phyloP scores from a whole-genome alignment of 768 basidiomycete genomes.

The Hypholoma fasciculare region DNA sequence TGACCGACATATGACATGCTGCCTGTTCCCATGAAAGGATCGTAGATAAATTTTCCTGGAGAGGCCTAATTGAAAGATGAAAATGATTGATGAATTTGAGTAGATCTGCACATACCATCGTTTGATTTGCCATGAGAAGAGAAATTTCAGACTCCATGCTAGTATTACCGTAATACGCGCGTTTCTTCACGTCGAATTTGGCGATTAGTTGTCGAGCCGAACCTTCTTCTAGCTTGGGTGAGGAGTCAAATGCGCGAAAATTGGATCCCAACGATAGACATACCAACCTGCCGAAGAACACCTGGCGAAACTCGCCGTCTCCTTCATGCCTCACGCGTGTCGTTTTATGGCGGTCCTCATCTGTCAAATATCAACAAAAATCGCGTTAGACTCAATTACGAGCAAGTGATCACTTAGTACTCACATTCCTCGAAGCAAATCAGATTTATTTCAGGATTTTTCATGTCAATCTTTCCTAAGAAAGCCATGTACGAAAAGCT shows the following conservation, averaged over 20 bases:
- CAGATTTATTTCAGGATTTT: slow-evolving; percentile 69
- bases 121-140: slow-evolving; percentile 95
- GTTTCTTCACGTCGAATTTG: slow-evolving; percentile 86
- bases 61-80: slow-evolving; percentile 53
- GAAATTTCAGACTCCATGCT: slow-evolving; percentile 98
- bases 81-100: not conserved
- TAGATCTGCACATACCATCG: slow-evolving; percentile 55
- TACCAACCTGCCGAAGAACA: slow-evolving; percentile 89
- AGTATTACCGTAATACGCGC: slow-evolving; percentile 91
- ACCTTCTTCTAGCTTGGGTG: slow-evolving; percentile 53
- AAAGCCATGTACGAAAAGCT: slow-evolving; percentile 86
- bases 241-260: not conserved
- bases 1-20: slow-evolving; percentile 80
- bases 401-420: slow-evolving; percentile 20
- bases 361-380: slow-evolving; percentile 19
- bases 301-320: slow-evolving; percentile 67
- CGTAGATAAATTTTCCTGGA: slow-evolving; percentile 90
- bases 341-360: slow-evolving; percentile 48
- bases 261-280: slow-evolving; percentile 24
- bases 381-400: not conserved
- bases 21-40: slow-evolving; percentile 94
- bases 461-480: slow-evolving; percentile 80
- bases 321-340: slow-evolving; percentile 52
- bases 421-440: slow-evolving; percentile 88
- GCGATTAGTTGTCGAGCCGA: slow-evolving; percentile 66